Evolutionary conservation across 1,139 yeast species (phyloP).

Genomic region (Pichia sp.): DNA sequence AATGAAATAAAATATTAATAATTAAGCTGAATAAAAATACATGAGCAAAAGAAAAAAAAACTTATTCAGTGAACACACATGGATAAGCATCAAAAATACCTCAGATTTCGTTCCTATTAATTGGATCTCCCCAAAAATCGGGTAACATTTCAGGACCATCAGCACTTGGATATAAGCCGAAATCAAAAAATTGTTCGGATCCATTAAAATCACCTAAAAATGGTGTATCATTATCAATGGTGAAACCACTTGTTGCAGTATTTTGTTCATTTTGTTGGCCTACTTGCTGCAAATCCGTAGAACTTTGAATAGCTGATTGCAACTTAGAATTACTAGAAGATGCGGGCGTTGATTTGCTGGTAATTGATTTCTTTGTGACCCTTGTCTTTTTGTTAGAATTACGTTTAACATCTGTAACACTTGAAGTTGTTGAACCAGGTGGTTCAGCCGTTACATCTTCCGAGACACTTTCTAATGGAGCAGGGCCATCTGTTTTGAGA

Average conservation of each 20-base stretch:
- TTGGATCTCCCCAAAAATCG: conserved; percentile 48
- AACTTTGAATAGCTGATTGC: too few species aligned
- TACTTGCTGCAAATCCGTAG: too few species aligned
- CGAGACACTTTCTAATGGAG: conserved; percentile 12
- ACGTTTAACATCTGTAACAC: background rate
- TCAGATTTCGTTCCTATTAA: conserved; percentile 34
- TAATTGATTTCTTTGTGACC: background rate
- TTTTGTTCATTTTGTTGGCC: background rate
- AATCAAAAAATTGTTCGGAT: conserved; percentile 45
- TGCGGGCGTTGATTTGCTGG: background rate
- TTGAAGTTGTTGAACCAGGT: background rate
- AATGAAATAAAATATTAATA: background rate
- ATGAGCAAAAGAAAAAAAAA: too few species aligned
- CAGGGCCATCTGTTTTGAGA: conserved; percentile 24
- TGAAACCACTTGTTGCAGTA: conserved; percentile 1
- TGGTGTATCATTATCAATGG: conserved; percentile 18
- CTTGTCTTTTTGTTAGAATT: background rate
- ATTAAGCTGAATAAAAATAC: background rate
- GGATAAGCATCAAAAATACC: background rate
- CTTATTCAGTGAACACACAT: too few species aligned
- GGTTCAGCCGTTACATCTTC: conserved; percentile 1
- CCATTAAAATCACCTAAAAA: conserved; percentile 27
- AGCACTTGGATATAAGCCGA: conserved; percentile 40
- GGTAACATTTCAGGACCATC: conserved; percentile 28
- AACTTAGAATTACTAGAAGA: background rate